Evolutionary conservation across 805 yeast genomes (phyloP), one percentile per base, ranked within the genome.

Genomic region (Candida nanaspora): DNA sequence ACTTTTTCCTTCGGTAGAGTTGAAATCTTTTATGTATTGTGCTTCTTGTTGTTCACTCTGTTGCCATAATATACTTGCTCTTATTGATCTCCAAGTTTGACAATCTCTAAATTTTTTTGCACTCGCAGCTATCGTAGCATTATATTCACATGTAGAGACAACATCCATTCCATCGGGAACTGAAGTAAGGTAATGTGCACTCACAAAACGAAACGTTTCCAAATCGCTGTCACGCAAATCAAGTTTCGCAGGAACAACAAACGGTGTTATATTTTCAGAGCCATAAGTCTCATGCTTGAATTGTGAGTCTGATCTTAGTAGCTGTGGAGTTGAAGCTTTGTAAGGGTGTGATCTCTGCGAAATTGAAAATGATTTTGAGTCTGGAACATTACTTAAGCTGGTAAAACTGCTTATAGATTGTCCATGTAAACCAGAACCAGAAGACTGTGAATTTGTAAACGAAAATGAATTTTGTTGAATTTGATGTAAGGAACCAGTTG

Each of bases 41-140:
- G 13, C 25, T 19, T 30, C 35, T 13, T 26, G 21, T 3, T 38
- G 43, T 19, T 37, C 38, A 31, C 45, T 39, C 2, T 42, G 46
- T 18, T 33, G 56, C 62, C 70, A 61, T 2, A 59, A 54, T 4
- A 80, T 57, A 23, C 78, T 62, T 27, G 72, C 73, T 13, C 74
- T 72, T 5, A 81, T 58, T 3, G 79, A 68, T 44, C 70, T 59
- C 88, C 88, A 82, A 0, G 77, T 69, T 51, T 78, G 85, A 40
- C 80, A 66, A 41, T 78, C 83, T 43, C 85, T 59, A 40, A 62
- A 65, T 38, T 67, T 58, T 15, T 68, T 66, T 1, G 69, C 82
- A 35, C 68, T 63, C 0, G 70, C 70, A 0, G 84, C 84, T 8
- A 76, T 63, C 15, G 66, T 60, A 0, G 86, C 73, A 52, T 83